phyloP scores from a whole-genome alignment of 176 grass and related monocot genomes.

The Avena insularis region DNA sequence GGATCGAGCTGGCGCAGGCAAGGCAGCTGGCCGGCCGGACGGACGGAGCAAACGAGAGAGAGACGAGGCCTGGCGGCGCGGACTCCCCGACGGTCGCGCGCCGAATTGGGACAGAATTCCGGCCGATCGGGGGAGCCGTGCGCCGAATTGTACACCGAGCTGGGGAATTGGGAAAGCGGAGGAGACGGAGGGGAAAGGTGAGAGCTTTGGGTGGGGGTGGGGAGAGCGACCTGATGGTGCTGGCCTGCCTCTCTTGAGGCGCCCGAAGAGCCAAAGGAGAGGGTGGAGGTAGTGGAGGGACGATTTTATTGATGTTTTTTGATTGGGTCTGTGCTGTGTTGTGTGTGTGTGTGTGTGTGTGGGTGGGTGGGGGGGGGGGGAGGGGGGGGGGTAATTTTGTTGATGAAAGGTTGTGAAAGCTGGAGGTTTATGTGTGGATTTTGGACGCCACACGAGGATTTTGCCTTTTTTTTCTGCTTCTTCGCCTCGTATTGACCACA shows the following conservation, averaged over 20 bases:
- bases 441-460: neutral
- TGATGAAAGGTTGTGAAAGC: neutral
- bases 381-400: too few species aligned
- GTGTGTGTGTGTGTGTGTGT: neutral
- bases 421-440: constrained; percentile 20
- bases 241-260: constrained; percentile 25
- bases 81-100: constrained; percentile 16
- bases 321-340: neutral
- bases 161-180: constrained; percentile 34
- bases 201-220: constrained; percentile 20
- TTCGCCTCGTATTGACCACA: neutral
- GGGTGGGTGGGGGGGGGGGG: too few species aligned
- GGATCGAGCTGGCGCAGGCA: neutral
- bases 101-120: constrained; percentile 17
- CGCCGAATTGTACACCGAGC: too few species aligned
- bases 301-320: constrained; percentile 26
- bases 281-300: neutral
- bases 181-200: constrained; percentile 34
- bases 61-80: neutral
- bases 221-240: neutral
- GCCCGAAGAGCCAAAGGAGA: constrained; percentile 18
- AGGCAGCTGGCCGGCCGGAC: neutral
- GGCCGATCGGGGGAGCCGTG: constrained; percentile 25
- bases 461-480: neutral
- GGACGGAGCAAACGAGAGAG: neutral